These are phyloP conservation scores for Chytridiales sp. DNA, from an alignment of 371 early-diverging fungal species.

Conservation along the genomic window DNA sequence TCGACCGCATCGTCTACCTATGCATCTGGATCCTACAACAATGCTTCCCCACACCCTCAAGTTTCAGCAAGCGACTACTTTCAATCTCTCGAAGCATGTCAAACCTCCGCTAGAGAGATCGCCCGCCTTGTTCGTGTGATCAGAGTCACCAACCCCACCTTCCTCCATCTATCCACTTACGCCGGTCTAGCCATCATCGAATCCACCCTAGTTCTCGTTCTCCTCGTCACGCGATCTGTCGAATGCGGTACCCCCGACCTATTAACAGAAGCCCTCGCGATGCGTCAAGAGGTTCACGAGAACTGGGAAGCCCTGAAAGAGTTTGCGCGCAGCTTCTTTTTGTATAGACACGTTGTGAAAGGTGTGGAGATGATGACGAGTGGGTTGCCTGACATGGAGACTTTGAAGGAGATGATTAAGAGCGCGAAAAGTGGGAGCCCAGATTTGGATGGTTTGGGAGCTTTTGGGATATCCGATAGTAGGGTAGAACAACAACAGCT, in stretches of 20 bases:
- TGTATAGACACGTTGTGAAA: constrained; percentile 2
- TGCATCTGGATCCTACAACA: not conserved
- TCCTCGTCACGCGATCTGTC: constrained; percentile 7
- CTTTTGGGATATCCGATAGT: no score
- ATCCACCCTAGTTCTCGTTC: constrained; percentile 6
- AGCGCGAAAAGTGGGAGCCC: not conserved
- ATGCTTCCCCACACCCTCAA: not conserved
- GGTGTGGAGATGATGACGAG: constrained; percentile 4
- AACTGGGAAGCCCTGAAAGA: not conserved
- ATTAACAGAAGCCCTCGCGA: not conserved
- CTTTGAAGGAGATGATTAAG: not conserved
- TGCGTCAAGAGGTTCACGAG: not conserved
- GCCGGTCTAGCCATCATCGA: constrained; percentile 10
- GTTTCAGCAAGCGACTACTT: no score
- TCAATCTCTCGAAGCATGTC: constrained; percentile 1
- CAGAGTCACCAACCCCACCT: constrained; percentile 2
- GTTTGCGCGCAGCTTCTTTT: not conserved
- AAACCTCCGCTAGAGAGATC: constrained; percentile 5
- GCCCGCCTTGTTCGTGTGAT: constrained; percentile 2
- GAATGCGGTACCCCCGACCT: constrained; percentile 1
- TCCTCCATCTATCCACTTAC: constrained; percentile 4
- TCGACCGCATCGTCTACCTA: not conserved
- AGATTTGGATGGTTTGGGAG: no score
- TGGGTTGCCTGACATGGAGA: not conserved
- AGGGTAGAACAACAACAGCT: no score